Base-by-base conservation (phyloP, 495 filamentous ascomycete genomes). In the Neurospora tetrasperma region DNA sequence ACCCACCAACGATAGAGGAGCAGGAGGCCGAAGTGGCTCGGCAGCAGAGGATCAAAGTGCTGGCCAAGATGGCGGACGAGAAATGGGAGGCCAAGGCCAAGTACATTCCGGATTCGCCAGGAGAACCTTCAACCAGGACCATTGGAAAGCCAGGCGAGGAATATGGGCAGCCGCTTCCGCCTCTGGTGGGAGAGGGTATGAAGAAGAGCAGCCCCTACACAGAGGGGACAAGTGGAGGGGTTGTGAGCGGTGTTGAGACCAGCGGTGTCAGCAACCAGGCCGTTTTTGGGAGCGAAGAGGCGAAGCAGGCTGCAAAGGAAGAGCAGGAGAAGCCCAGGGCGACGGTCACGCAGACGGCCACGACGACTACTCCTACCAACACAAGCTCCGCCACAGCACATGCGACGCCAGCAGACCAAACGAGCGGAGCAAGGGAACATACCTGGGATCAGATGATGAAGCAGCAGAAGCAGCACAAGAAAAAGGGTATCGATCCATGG, bases 61-160 rank as follows among this genome's bases (percentile, higher is more conserved):
- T 96, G 4, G 96, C 93, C 2, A 90, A 88, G 40, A 79, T 90
- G 39, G 94, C 94, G 10, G 94, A 99, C 79, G 91, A 91, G 43
- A 85, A 93, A 31, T 99, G 96, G 96, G 91, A 87, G 7, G 89
- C 89, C 16, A 94, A 96, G 78, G 86, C 91, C 1, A 80, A 74
- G 35, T 74, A 80, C 18, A 74, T 81, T 31, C 54, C 54, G 73
- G 77, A 77, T 68, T 76, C 69, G 71, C 9, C 66, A 72, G 66
- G 70, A 44, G 69, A 3, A 20, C 73, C 48, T 6, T 59, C 66
- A 4, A 40, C 31, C 31, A 41, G 44, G 18, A 18, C 40, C 73
- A 77, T 46, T 69, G 74, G 12, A 11, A 35, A 23, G 42, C 40
- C 23, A 46, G 70, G 39, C 42, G 16, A 48, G 70, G n/a, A 40